Conservation (phyloP, 2,329 filamentous ascomycete species). For the Meredithiella fracta region DNA sequence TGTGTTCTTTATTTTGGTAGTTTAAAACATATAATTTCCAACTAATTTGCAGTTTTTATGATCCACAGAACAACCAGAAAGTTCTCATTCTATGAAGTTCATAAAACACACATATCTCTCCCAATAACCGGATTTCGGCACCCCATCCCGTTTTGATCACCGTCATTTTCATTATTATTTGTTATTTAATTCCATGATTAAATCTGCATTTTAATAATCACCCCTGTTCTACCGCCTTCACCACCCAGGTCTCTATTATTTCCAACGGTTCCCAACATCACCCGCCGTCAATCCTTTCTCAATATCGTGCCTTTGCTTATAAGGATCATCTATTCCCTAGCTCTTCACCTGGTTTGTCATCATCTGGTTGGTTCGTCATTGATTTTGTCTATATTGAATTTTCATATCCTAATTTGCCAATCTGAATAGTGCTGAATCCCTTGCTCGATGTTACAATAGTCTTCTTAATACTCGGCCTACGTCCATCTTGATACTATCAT, state of each 20-base stretch:
- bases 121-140: neutral
- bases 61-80: too few species aligned
- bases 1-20: too few species aligned
- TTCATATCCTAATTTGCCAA: neutral
- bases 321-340: neutral
- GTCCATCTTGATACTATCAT: neutral
- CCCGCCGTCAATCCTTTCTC: neutral
- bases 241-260: neutral
- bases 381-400: neutral
- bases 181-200: neutral
- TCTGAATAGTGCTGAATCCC: neutral
- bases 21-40: too few species aligned
- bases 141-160: too few species aligned
- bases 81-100: too few species aligned
- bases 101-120: too few species aligned
- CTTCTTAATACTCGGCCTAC: too few species aligned
- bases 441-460: too few species aligned
- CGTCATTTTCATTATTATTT: neutral
- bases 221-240: neutral
- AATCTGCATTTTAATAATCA: neutral
- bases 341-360: neutral
- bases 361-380: neutral
- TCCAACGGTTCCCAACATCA: neutral
- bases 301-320: neutral
- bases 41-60: too few species aligned